Base-by-base conservation (phyloP, 2,329 filamentous ascomycete genomes). In the Penicillium glabrum region DNA sequence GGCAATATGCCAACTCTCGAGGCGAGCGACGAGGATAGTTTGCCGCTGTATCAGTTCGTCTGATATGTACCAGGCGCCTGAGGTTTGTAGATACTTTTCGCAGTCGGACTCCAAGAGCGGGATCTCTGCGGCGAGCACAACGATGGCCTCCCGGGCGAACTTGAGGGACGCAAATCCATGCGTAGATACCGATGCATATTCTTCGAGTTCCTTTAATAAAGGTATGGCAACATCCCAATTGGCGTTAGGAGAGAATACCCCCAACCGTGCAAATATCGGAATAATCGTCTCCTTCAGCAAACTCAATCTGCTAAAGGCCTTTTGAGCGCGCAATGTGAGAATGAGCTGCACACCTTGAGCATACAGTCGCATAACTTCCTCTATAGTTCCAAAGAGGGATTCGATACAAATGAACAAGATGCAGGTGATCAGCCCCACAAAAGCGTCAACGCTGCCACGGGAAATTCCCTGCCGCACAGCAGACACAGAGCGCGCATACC, bases 331-430 rank as follows among this genome's bases (percentile, higher is more conserved):
- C 19, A 69, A 53, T 46, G 56, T 52, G 0, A 56, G 48, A 44
- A 73, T 70, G 1, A 73, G 64, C 16, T 60, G 56, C 8, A 69
- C 56, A 1, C 69, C 69, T 37, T 73, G 71, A 8, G 41, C 27
- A 59, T 71, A 73, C 4, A 73, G 68, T 13, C 58, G 63, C 19
- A 69, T 24, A 1, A 69, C 68, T 16, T 69, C 68, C 5, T 68
- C 61, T 1, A 63, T 37, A 44, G 58, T 58, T 3, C 68, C 70
- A 11, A 68, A 58, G 1, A 73, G 49, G 3, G 61, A 60, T 49
- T 73, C 71, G n/a, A 73, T 70, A 43, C 67, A 72, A 8, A 72
- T 69, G 37, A 72, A 73, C n/a, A 73, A 48, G 3, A 72, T 51
- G 43, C 70, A 73, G 11, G 59, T 72, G 11, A 73, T 61, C 23